Evolutionary conservation across 768 basidiomycete species (phyloP).

Genomic region (Candolleomyces aberdarensis): DNA sequence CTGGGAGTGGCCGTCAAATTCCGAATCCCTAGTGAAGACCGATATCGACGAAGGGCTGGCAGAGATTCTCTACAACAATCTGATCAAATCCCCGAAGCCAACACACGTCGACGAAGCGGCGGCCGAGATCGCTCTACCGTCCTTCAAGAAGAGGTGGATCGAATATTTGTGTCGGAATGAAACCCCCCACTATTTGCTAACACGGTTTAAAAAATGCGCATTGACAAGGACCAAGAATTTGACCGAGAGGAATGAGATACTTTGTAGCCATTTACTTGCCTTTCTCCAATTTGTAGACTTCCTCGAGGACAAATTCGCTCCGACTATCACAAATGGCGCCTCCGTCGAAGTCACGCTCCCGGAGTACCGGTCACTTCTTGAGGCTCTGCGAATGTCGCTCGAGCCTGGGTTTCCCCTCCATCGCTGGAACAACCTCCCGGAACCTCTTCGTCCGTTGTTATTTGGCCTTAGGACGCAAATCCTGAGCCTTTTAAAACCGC

Average conservation of each 20-base stretch:
- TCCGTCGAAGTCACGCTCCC: neutral
- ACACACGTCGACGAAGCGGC: neutral
- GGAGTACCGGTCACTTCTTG: neutral
- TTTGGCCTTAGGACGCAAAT: neutral
- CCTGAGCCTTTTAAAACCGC: neutral
- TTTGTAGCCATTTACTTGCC: neutral
- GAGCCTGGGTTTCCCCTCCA: neutral
- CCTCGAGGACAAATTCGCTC: neutral
- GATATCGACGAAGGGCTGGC: neutral
- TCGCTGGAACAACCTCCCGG: neutral
- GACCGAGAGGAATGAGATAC: neutral
- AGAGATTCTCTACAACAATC: neutral
- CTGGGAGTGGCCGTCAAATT: too few relatives aligned
- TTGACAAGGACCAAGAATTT: neutral
- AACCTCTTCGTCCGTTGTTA: neutral
- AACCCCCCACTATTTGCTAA: neutral
- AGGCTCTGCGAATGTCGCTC: neutral
- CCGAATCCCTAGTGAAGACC: neutral
- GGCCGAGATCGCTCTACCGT: neutral
- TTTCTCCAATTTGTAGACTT: neutral
- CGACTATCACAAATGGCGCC: neutral
- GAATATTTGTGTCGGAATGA: slow-evolving; percentile 1
- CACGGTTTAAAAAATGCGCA: neutral
- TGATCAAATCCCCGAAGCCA: slow-evolving; percentile 1
- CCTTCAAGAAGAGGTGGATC: neutral